Evolutionary conservation across 129 eudicot genomes (phyloP).

Genomic region (Rutidosis leptorrhynchoides): DNA sequence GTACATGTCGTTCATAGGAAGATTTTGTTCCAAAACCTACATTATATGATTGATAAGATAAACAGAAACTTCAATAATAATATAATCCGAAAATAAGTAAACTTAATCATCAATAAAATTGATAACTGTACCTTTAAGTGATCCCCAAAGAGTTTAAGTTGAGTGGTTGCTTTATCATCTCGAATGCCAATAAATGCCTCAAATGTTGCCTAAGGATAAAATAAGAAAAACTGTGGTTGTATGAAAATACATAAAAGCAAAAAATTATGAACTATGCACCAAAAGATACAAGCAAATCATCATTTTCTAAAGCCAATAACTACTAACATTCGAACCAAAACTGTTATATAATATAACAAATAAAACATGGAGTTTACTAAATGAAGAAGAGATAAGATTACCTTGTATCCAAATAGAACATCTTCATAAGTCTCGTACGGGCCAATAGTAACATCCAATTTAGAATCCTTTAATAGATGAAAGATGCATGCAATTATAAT

Average conservation of each 20-base stretch:
- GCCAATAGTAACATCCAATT: conserved; percentile 91
- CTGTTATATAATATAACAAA: background rate
- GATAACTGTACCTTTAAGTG: conserved; percentile 52
- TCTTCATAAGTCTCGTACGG: conserved; percentile 98
- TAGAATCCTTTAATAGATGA: conserved; percentile 61
- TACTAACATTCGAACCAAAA: conserved; percentile 1
- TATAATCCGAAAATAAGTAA: background rate
- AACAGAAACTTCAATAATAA: background rate
- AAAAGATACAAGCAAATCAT: background rate
- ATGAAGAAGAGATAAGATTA: conserved; percentile 23
- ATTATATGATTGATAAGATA: conserved; percentile 15
- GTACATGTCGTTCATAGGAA: conserved; percentile 67
- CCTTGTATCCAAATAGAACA: conserved; percentile 88
- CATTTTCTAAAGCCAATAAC: background rate
- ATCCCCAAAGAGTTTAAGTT: conserved; percentile 82
- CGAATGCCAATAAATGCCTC: conserved; percentile 89
- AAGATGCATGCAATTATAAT: conserved; percentile 14
- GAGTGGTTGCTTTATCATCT: conserved; percentile 82
- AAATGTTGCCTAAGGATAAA: conserved; percentile 66
- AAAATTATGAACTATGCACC: background rate
- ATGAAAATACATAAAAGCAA: background rate
- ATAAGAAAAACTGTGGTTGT: background rate
- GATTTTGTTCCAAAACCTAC: conserved; percentile 91
- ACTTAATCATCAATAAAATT: background rate
- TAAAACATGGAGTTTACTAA: background rate